Evolutionary conservation across 2,329 filamentous ascomycete species (phyloP).

Genomic region (Neonectria magnoliae): DNA sequence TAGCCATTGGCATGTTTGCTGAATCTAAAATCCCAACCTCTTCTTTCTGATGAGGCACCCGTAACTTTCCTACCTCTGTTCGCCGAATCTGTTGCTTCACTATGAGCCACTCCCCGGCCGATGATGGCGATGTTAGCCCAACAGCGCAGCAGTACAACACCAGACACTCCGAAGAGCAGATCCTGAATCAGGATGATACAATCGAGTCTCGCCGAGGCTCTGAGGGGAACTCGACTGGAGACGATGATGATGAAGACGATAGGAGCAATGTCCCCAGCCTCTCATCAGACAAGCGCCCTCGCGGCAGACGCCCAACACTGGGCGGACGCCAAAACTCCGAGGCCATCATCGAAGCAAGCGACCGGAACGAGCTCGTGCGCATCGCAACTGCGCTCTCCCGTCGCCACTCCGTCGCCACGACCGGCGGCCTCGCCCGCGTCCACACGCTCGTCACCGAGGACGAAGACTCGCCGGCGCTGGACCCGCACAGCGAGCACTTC

Average conservation of each 20-base stretch:
- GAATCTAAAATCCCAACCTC: too few species aligned
- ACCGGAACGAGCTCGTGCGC: slow-evolving; percentile 50
- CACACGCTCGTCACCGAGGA: slow-evolving; percentile 35
- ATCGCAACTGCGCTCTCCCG: slow-evolving; percentile 54
- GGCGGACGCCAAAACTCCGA: background rate
- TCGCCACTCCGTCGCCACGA: slow-evolving; percentile 40
- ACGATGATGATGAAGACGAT: background rate
- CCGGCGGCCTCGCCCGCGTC: slow-evolving; percentile 18
- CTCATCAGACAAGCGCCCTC: background rate
- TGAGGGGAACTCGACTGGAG: background rate
- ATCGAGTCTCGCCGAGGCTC: background rate
- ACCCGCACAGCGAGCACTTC: slow-evolving; percentile 53
- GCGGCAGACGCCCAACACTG: background rate
- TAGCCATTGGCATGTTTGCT: background rate
- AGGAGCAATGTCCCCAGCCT: background rate
- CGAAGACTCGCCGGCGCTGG: slow-evolving; percentile 47
- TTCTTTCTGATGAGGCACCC: background rate
- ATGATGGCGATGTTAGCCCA: background rate
- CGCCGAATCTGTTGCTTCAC: background rate
- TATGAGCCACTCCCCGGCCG: background rate
- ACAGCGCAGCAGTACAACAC: background rate
- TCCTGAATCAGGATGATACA: background rate
- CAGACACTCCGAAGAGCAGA: background rate
- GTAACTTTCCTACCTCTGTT: too few species aligned
- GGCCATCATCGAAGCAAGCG: slow-evolving; percentile 45